A percentile compares a stretch with the other conserved stretches of the same genome.
phyloP scores from a whole-genome alignment of 805 yeast genomes.

The Candida nitratophila region DNA sequence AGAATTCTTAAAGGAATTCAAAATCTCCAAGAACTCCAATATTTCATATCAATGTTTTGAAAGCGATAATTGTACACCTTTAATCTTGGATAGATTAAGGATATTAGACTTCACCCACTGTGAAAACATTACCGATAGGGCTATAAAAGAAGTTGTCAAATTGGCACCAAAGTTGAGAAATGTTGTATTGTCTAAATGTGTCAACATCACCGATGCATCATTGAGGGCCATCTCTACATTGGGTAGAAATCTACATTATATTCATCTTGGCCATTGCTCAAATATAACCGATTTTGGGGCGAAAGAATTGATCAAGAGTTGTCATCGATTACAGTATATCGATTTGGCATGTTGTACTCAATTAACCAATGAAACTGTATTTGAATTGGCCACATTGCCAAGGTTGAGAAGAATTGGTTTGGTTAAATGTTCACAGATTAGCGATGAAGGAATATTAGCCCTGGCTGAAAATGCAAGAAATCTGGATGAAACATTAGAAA shows the following conservation, averaged over 20 bases:
- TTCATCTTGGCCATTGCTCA: conserved; percentile 91
- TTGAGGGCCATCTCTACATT: conserved; percentile 62
- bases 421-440: conserved; percentile 83
- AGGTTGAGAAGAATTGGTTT: conserved; percentile 84
- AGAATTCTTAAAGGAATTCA: conserved; percentile 75
- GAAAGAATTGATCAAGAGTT: conserved; percentile 59
- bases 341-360: conserved; percentile 94
- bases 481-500: conserved; percentile 70
- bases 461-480: conserved; percentile 51
- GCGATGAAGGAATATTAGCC: conserved; percentile 73
- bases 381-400: conserved; percentile 69
- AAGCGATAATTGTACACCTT: conserved; percentile 18
- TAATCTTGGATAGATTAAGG: conserved; percentile 58
- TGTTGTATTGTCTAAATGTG: conserved; percentile 84
- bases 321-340: conserved; percentile 83
- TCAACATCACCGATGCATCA: conserved; percentile 76
- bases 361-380: conserved; percentile 75
- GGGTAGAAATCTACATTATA: conserved; percentile 76
- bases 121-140: conserved; percentile 68
- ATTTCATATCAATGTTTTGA: conserved; percentile 62
- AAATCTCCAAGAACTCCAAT: conserved; percentile 66
- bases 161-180: conserved; percentile 84
- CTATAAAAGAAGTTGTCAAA: conserved; percentile 63
- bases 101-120: conserved; percentile 84
- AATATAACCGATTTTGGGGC: conserved; percentile 89